A percentile compares a stretch with the other conserved stretches of the same genome.
Evolutionary conservation across 2,329 filamentous ascomycete genomes (phyloP).

Genomic region (Calonectria hongkongensis): DNA sequence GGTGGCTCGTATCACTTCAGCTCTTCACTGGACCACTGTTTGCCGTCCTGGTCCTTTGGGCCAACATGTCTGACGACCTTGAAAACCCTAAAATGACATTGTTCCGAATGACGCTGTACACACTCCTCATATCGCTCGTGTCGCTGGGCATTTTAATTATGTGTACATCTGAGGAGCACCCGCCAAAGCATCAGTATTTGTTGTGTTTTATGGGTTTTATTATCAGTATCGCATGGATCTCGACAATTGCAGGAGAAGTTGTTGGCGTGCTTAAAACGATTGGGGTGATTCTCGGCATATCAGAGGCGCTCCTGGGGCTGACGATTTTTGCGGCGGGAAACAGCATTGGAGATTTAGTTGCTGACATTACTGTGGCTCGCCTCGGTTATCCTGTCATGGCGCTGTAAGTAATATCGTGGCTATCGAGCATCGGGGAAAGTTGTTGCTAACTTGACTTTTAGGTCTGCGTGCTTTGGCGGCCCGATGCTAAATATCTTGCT

Average conservation of each 20-base stretch:
- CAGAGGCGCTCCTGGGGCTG: slow-evolving; percentile 93
- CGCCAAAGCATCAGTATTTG: slow-evolving; percentile 83
- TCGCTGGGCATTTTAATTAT: slow-evolving; percentile 80
- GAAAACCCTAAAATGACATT: slow-evolving; percentile 72
- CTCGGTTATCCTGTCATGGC: slow-evolving; percentile 99
- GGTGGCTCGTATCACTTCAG: slow-evolving; percentile 92
- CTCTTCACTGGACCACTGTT: slow-evolving; percentile 92
- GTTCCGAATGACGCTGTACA: slow-evolving; percentile 75
- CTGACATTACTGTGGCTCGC: slow-evolving; percentile 93
- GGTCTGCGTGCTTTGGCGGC: slow-evolving; percentile 96
- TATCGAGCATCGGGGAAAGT: too few species aligned
- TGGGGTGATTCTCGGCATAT: slow-evolving; percentile 93
- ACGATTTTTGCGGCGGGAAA: slow-evolving; percentile 98
- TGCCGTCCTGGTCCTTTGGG: slow-evolving; percentile 84
- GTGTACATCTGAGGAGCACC: slow-evolving; percentile 79
- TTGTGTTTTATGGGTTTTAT: slow-evolving; percentile 93
- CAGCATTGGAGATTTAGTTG: slow-evolving; percentile 93
- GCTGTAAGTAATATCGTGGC: slow-evolving; percentile 66
- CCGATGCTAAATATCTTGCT: slow-evolving; percentile 98
- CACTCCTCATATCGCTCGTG: slow-evolving; percentile 81
- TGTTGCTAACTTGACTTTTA: slow-evolving; percentile 53
- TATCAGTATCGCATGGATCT: slow-evolving; percentile 97
- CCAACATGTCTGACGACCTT: slow-evolving; percentile 76
- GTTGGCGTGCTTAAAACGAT: slow-evolving; percentile 95
- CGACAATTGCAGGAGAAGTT: slow-evolving; percentile 95